Base-by-base conservation (phyloP, 768 basidiomycete species). In the Xerocomellus intermedius region DNA sequence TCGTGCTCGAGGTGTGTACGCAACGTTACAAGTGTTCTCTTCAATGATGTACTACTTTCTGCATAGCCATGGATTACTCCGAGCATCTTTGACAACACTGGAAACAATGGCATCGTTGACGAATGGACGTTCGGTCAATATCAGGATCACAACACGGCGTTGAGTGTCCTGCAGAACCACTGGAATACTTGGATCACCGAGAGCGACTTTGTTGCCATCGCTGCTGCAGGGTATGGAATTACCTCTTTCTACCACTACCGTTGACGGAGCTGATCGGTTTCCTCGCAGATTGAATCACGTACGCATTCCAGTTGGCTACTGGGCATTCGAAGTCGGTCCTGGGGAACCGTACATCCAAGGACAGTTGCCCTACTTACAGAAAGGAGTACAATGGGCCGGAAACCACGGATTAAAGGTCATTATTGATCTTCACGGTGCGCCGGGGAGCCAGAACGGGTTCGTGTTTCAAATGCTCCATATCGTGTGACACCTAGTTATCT, bases 121-220 rank as follows among this genome's bases (percentile, higher is more conserved):
- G 89, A 92, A 61, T 92, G 79, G 74, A 91, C 89, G 1, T 91
- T 90, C 61, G 79, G 86, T 48, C 79, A 84, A 64, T 82, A 77
- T 55, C 86, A 89, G 62, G 68, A 79, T 66, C 60, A 67, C 14
- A 58, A 69, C 32, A 79, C 74, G 0, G 90, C 89, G 2, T 64
- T 62, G n/a, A 60, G 64, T n/a, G 72, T 68, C 17, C 76, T 92
- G 21, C 73, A 78, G 56, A 74, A 78, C 44, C 91, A 92, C 66
- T 93, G 91, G 90, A 70, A 89, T 58, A 85, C 85, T 1, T 94
- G 84, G 83, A 92, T 98, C 60, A 90, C 86, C 1, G 87, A 94
- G 64, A 66, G 76, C 19, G 94, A 98, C 70, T 90, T 95, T 65
- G 70, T 72, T 32, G 80, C 76, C 43, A 92, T 93, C 55, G 83